Conservation (phyloP, 345 rosid species). For the Barbarea vulgaris region DNA sequence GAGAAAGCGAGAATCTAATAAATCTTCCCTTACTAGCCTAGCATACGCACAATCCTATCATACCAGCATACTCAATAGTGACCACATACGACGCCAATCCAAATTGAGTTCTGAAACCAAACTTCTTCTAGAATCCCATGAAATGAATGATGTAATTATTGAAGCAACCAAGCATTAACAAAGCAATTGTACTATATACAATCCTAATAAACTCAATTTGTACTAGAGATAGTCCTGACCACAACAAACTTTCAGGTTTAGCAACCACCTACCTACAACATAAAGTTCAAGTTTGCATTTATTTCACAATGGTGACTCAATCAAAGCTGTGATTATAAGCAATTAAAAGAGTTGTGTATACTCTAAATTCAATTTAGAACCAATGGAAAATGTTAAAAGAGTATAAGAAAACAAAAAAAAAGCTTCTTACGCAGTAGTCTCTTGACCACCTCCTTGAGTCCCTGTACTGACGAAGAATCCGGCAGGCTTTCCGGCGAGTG, state of each 20-base stretch:
- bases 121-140: neutral
- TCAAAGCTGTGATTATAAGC: neutral
- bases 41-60: neutral
- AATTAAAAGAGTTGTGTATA: slow-evolving; percentile 19
- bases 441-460: slow-evolving; percentile 92
- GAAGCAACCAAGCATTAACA: neutral
- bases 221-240: slow-evolving; percentile 21
- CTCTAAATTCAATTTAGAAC: neutral
- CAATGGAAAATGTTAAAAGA: neutral
- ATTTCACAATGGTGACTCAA: slow-evolving; percentile 24
- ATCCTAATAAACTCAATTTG: neutral
- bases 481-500: slow-evolving; percentile 82
- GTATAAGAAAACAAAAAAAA: neutral
- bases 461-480: slow-evolving; percentile 87
- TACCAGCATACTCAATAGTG: neutral
- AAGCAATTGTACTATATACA: neutral
- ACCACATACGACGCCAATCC: neutral
- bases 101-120: neutral
- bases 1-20: neutral
- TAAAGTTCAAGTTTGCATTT: slow-evolving; percentile 4
- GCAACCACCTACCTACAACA: slow-evolving; percentile 15
- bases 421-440: slow-evolving; percentile 83
- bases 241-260: no score
- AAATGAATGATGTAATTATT: neutral
- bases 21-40: neutral